Evolutionary conservation across 2,329 filamentous ascomycete genomes (phyloP).

Genomic region (Sporothrix mexicana): DNA sequence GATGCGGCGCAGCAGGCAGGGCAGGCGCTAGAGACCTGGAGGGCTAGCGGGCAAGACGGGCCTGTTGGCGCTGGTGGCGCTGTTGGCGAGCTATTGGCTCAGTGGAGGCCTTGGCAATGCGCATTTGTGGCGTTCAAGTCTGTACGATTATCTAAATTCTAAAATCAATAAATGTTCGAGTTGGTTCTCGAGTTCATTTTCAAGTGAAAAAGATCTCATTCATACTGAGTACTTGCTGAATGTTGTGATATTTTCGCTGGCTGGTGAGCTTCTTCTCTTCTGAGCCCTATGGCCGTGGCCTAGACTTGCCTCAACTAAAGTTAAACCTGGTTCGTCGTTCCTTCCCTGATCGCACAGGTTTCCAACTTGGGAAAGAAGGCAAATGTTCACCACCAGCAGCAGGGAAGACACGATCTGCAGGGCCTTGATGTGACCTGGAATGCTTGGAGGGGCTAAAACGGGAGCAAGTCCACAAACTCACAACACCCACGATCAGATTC

Average conservation of each 20-base stretch:
- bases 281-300: background rate
- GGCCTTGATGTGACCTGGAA: background rate
- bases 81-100: background rate
- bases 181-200: background rate
- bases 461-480: background rate
- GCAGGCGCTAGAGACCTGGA: no score
- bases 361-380: constrained; percentile 22
- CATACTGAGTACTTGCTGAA: background rate
- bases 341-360: constrained; percentile 13
- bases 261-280: background rate
- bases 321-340: background rate
- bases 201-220: background rate
- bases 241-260: background rate
- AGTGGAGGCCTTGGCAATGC: background rate
- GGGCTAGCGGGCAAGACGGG: no score
- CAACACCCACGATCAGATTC: no score
- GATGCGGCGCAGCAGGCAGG: constrained; percentile 27
- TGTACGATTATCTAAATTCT: constrained; percentile 1
- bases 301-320: no score
- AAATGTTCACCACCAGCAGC: background rate
- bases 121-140: background rate
- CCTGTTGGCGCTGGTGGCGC: background rate
- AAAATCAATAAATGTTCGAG: background rate
- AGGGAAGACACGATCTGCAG: constrained; percentile 6
- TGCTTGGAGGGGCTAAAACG: constrained; percentile 5